These are phyloP conservation scores for Diaporthe capsici DNA, from an alignment of 2,329 filamentous ascomycete species.

Conservation along the genomic window DNA sequence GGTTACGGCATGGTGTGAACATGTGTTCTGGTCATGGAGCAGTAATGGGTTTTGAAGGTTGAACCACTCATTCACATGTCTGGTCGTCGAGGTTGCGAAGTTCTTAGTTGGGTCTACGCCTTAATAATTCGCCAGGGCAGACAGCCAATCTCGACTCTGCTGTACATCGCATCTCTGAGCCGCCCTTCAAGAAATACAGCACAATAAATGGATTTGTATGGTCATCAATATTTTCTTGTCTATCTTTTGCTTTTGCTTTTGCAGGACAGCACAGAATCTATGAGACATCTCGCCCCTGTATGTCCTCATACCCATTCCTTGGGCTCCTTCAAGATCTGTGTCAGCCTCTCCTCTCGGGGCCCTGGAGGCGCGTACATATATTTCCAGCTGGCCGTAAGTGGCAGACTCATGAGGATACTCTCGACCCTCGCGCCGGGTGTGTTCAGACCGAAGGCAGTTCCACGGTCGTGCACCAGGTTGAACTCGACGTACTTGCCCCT, in stretches of 20 bases:
- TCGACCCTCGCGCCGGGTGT: slow-evolving; percentile 93
- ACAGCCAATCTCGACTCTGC: neutral
- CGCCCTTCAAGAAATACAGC: too few relatives aligned
- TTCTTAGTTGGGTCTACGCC: neutral
- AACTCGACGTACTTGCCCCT: slow-evolving; percentile 98
- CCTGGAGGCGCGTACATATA: slow-evolving; percentile 93
- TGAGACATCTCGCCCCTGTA: neutral
- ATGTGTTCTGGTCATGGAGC: neutral
- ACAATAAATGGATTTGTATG: neutral
- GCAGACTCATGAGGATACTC: slow-evolving; percentile 97
- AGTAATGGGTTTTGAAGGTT: neutral
- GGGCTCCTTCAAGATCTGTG: slow-evolving; percentile 78
- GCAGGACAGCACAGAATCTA: slow-evolving; percentile 30
- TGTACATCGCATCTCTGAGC: neutral
- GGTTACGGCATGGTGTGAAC: neutral
- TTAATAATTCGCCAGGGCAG: neutral
- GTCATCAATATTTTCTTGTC: neutral
- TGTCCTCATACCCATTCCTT: slow-evolving; percentile 74
- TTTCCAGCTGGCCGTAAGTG: slow-evolving; percentile 91
- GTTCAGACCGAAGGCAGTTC: slow-evolving; percentile 93
- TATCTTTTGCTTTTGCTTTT: slow-evolving; percentile 26
- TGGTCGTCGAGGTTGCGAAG: neutral
- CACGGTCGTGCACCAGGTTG: slow-evolving; percentile 96
- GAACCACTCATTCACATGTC: neutral
- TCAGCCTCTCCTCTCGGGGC: slow-evolving; percentile 82